A percentile compares a stretch with the other conserved stretches of the same genome.
Conservation (phyloP, 2,329 filamentous ascomycete species). For the Cordyceps militaris region DNA sequence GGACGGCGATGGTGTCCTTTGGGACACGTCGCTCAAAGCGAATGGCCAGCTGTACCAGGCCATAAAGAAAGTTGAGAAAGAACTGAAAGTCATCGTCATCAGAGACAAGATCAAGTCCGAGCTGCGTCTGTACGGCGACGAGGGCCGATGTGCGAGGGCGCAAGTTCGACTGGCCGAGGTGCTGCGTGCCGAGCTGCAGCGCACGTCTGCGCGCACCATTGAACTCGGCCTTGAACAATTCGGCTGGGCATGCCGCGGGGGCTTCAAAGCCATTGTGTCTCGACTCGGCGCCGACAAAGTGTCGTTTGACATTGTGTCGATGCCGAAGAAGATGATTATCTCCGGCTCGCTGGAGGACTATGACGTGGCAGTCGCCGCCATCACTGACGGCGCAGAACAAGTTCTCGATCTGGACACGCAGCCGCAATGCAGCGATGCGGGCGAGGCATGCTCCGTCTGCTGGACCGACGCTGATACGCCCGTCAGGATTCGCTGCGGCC, state of each 20-base stretch:
- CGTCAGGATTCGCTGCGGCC: slow-evolving; percentile 29
- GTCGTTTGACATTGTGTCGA: slow-evolving; percentile 26
- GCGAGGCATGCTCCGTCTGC: slow-evolving; percentile 28
- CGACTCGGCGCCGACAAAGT: slow-evolving; percentile 23
- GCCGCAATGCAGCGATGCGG: neutral
- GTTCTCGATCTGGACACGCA: neutral
- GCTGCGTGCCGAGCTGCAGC: neutral
- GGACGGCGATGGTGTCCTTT: slow-evolving; percentile 22
- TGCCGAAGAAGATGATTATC: slow-evolving; percentile 24
- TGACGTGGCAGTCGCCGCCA: neutral
- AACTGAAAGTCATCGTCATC: slow-evolving; percentile 21
- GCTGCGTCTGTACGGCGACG: slow-evolving; percentile 22
- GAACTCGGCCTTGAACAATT: slow-evolving; percentile 22
- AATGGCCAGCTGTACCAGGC: slow-evolving; percentile 4
- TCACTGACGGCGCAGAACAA: neutral
- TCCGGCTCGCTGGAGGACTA: slow-evolving; percentile 17
- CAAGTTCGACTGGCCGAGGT: slow-evolving; percentile 2
- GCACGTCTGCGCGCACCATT: slow-evolving; percentile 17
- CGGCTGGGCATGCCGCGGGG: slow-evolving; percentile 26
- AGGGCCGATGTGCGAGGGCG: slow-evolving; percentile 12
- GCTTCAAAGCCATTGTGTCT: slow-evolving; percentile 22
- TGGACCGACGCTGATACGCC: slow-evolving; percentile 30
- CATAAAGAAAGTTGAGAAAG: neutral
- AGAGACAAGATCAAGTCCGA: slow-evolving; percentile 23
- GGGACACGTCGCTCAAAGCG: slow-evolving; percentile 24